phyloP scores from a whole-genome alignment of 768 basidiomycete species.

The Leccinum broughii region DNA sequence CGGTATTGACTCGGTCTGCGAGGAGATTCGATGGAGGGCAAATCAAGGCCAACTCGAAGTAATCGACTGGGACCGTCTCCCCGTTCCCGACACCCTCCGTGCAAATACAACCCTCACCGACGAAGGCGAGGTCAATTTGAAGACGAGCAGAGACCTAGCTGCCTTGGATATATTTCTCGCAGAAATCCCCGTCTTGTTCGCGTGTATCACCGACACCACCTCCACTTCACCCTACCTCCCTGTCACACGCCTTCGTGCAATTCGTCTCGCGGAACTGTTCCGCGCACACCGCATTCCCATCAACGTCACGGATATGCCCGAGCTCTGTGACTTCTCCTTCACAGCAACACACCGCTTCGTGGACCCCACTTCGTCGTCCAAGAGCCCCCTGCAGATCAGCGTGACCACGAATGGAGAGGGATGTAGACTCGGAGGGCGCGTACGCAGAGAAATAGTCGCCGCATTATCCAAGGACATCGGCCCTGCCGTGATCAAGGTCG shows the following conservation, averaged over 20 bases:
- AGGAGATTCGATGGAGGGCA: slow-evolving; percentile 70
- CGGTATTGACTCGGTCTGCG: slow-evolving; percentile 51
- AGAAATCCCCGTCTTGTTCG: slow-evolving; percentile 43
- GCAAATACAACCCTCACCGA: slow-evolving; percentile 6
- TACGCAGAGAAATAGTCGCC: slow-evolving; percentile 81
- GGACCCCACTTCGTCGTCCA: slow-evolving; percentile 43
- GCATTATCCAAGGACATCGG: slow-evolving; percentile 73
- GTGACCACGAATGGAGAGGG: slow-evolving; percentile 92
- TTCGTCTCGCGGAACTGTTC: slow-evolving; percentile 56
- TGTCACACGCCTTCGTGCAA: slow-evolving; percentile 47
- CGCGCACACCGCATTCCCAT: slow-evolving; percentile 62
- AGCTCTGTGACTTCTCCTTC: slow-evolving; percentile 88
- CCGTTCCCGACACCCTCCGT: slow-evolving; percentile 30
- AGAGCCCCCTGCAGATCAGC: slow-evolving; percentile 67
- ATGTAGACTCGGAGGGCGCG: slow-evolving; percentile 76
- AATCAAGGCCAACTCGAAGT: slow-evolving; percentile 55
- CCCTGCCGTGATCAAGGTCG: slow-evolving; percentile 71
- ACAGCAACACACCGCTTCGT: slow-evolving; percentile 81
- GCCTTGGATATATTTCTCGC: slow-evolving; percentile 52
- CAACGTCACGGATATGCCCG: slow-evolving; percentile 86
- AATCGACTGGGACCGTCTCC: slow-evolving; percentile 53
- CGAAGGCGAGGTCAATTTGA: background rate
- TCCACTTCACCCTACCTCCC: slow-evolving; percentile 38
- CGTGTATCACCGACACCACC: slow-evolving; percentile 85
- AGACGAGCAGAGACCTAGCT: slow-evolving; percentile 39